phyloP scores from a whole-genome alignment of 208 protist genomes.

The Leishmania amazonensis region DNA sequence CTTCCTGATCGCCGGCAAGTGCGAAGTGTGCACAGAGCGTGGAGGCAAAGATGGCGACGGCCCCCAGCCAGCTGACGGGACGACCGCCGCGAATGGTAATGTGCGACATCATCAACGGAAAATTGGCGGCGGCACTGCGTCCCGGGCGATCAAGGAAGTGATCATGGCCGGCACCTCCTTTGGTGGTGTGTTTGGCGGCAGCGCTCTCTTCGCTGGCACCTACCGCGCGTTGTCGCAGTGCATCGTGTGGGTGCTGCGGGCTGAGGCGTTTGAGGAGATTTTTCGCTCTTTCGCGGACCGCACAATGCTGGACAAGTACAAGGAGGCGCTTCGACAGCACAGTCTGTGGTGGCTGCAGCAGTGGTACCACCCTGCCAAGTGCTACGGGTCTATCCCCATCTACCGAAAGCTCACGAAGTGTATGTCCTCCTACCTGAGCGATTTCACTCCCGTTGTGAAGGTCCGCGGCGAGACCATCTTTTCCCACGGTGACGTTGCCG shows the following conservation, averaged over 20 bases:
- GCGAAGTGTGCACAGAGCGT: slow-evolving; percentile 46
- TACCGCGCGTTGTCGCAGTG: slow-evolving; percentile 81
- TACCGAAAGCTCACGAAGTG: slow-evolving; percentile 61
- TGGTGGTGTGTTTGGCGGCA: slow-evolving; percentile 80
- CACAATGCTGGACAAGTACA: slow-evolving; percentile 59
- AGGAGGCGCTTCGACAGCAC: slow-evolving; percentile 47
- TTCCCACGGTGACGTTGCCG: slow-evolving; percentile 64
- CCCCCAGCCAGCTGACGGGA: neutral
- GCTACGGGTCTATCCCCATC: slow-evolving; percentile 69
- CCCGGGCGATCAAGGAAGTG: slow-evolving; percentile 23
- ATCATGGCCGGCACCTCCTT: slow-evolving; percentile 52
- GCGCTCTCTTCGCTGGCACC: slow-evolving; percentile 47
- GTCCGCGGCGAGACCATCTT: slow-evolving; percentile 76
- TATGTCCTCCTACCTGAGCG: slow-evolving; percentile 49
- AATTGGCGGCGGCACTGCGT: neutral
- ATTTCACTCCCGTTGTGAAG: slow-evolving; percentile 73
- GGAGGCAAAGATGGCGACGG: neutral
- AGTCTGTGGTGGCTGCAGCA: slow-evolving; percentile 46
- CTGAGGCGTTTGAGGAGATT: slow-evolving; percentile 66
- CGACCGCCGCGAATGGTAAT: neutral
- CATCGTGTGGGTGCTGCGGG: slow-evolving; percentile 69
- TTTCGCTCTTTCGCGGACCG: slow-evolving; percentile 62
- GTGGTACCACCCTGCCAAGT: slow-evolving; percentile 43
- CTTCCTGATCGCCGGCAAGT: slow-evolving; percentile 85
- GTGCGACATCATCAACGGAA: neutral